phyloP scores from a whole-genome alignment of 2,329 filamentous ascomycete genomes.

The Fusarium algeriense region DNA sequence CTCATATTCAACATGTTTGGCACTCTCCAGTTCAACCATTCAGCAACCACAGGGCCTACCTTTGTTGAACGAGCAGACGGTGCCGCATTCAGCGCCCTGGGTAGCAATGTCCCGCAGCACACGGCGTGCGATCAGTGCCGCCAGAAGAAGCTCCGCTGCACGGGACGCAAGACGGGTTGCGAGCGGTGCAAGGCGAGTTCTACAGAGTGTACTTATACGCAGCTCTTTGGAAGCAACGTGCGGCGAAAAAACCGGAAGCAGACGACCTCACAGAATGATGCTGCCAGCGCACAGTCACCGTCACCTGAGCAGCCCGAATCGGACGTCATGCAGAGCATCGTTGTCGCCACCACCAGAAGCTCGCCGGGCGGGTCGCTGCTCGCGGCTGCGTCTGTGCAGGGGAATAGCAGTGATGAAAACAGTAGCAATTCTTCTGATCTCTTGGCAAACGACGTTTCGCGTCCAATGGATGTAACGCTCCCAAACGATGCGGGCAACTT shows the following conservation, averaged over 20 bases:
- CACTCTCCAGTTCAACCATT: background rate
- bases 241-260: background rate
- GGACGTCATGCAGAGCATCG: background rate
- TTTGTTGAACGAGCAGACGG: background rate
- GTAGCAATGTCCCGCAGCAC: background rate
- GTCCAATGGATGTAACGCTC: background rate
- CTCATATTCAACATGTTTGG: background rate
- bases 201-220: background rate
- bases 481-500: background rate
- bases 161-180: background rate
- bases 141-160: background rate
- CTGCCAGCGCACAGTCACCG: background rate
- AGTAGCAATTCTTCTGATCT: background rate
- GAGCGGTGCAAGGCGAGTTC: background rate
- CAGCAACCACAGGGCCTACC: background rate
- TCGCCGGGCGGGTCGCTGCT: background rate
- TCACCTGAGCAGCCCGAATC: background rate
- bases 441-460: background rate
- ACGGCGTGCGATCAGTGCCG: background rate
- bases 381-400: background rate
- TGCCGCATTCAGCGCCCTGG: background rate
- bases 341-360: rapidly evolving
- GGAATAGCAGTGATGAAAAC: rapidly evolving
- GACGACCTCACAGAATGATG: background rate
- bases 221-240: background rate